Base-by-base conservation (phyloP, 306 rosid genomes). In the Trichosanthes truncata region DNA sequence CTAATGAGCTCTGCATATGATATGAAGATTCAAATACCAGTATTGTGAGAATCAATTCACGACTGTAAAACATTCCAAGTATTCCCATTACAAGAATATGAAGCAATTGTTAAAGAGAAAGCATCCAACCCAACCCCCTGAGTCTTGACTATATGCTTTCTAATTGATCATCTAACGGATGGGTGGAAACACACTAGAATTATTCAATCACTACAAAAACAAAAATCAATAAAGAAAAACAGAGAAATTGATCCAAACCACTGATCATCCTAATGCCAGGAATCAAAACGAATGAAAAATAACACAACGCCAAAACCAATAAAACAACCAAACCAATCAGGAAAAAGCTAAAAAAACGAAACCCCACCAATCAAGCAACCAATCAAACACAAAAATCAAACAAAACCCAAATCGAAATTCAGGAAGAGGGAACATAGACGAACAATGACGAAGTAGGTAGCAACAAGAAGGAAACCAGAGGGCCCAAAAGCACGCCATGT, bases 401-500 rank as follows among this genome's bases (percentile, higher is more conserved):
- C 77, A 72, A 52, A 59, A 18, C 26, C 41, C 13, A 40, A 67
- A 40, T 69, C 74, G 62, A 59, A 84, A 59, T 82, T 11, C 43
- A 78, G 2, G 66, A n/a, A 13, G 33, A 57, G 81, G 55, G 48
- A 11, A 4, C 2, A 17, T 17, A 15, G 25, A 61, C 87, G 84
- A 76, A 89, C 90, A 80, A 96, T 82, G 83, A 96, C 35, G 81
- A 96, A 96, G 87, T 93, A 96, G 43, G 86, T 76, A 43, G 99
- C 99, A 59, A 96, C 99, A 63, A 93, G 92, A 57, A 93, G 91
- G 85, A 96, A 96, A 55, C 97, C 99, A 75, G 91, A 51, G 18
- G 90, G 74, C 6, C 97, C 98, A 89, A 93, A 96, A 60, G 98
- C 97, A 61, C 99, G 99, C 98, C 99, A 96, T 71, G 96, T 96